Evolutionary conservation across 2,329 filamentous ascomycete genomes (phyloP), one percentile per base, ranked within the genome.

Genomic region (Xylaria digitata): DNA sequence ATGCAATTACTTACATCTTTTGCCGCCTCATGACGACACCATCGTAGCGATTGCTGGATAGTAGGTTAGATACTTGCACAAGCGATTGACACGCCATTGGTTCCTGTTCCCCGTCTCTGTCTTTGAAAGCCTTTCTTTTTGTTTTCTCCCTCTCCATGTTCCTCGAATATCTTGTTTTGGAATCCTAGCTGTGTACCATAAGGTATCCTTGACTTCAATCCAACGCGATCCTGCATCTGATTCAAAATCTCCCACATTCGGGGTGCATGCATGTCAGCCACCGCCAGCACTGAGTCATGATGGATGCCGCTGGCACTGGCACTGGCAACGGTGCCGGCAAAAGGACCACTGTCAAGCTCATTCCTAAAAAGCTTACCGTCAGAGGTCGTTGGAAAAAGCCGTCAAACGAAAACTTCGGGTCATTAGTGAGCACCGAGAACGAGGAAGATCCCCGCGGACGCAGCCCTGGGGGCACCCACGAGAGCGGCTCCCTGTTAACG

Each of bases 301-400:
- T 76, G 75, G 74, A 77, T 61, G 70, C 63, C 61, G 68, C 65
- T 42, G 68, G 72, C 63, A 60, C 68, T 43, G 66, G 69, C 63
- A 61, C 68, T 43, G 66, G 69, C 59, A 68, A 52, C 63, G 63
- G 61, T 66, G 49, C 50, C 54, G 48, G 57, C 53, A 73, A 66
- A 61, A 73, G 66, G 63, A 68, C 72, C 57, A 71, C 70, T 43
- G 71, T 61, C 45, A 77, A 75, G 61, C 66, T 89, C 34, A 77
- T 89, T 42, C 82, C 85, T 58, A 86, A 84, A 73, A 80, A 82
- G 43, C 81, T 88, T 61, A 78, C 79, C 32, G 80, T 80, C 54
- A 82, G 84, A 53, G 81, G 83, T 54, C 81, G 80, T 63, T 84
- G 80, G 77, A 84, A 81, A 75, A 80, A 84, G 57, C 75, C 76